These are phyloP conservation scores for Venturia effusa DNA, from an alignment of 2,329 filamentous ascomycete genomes.

Conservation along the genomic window DNA sequence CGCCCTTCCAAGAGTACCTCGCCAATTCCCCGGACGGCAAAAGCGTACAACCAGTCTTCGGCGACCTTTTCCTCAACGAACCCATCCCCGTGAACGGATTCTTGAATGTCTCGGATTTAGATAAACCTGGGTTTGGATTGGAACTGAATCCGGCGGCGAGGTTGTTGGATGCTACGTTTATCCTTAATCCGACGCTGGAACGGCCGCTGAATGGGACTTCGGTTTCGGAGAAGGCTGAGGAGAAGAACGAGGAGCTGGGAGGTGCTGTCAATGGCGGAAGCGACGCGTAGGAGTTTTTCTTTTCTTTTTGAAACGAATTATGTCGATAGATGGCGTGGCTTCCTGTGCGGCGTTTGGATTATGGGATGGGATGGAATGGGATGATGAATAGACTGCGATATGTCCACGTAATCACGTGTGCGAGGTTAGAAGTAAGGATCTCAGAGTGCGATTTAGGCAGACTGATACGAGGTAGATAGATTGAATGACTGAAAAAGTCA, in stretches of 20 bases:
- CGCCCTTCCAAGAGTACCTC: slow-evolving; percentile 91
- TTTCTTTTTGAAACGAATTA: too few relatives aligned
- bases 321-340: not conserved
- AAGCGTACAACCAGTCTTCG: slow-evolving; percentile 83
- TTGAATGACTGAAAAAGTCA: too few relatives aligned
- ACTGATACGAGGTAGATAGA: too few relatives aligned
- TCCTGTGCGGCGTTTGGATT: not conserved
- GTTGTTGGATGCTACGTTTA: slow-evolving; percentile 3
- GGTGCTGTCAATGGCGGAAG: not conserved
- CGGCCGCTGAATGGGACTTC: not conserved
- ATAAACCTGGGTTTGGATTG: slow-evolving; percentile 84
- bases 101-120: slow-evolving; percentile 66
- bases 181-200: not conserved
- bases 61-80: slow-evolving; percentile 81
- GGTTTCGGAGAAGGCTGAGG: not conserved
- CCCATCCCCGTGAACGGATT: slow-evolving; percentile 77
- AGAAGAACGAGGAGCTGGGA: not conserved
- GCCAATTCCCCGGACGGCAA: slow-evolving; percentile 88
- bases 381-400: not conserved
- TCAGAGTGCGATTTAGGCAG: too few relatives aligned
- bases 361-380: too few relatives aligned
- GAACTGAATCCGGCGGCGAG: slow-evolving; percentile 67
- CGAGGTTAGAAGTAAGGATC: too few relatives aligned
- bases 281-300: not conserved
- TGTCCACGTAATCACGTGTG: not conserved